Percentiles rank a stretch among this genome's conserved stretches.
phyloP scores from a whole-genome alignment of 2,329 filamentous ascomycete species.

The Myriosclerotinia scirpicola region DNA sequence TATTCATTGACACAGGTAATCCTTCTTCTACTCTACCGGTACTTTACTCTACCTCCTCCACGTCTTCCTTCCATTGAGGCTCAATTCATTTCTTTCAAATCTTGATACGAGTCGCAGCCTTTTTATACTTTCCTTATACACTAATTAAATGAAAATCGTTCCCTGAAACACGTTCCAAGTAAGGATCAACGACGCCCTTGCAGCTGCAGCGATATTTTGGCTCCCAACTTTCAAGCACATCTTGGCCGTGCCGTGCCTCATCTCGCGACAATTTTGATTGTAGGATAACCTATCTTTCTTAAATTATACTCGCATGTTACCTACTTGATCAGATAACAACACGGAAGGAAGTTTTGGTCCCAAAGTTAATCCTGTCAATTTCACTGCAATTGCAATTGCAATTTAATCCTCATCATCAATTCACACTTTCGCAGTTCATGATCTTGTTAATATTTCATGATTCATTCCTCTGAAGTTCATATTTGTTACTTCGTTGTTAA shows the following conservation, averaged over 20 bases:
- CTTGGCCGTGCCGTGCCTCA: slow-evolving; percentile 9
- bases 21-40: no score
- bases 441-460: background rate
- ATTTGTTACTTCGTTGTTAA: slow-evolving; percentile 2
- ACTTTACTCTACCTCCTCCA: background rate
- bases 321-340: slow-evolving; percentile 8
- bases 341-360: background rate
- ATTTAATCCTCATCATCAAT: background rate
- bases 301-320: background rate
- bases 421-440: background rate
- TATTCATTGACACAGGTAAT: no score
- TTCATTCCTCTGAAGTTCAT: background rate
- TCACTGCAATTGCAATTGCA: slow-evolving; percentile 6
- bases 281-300: slow-evolving; percentile 15
- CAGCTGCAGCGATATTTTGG: background rate
- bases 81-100: slow-evolving; percentile 8
- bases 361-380: slow-evolving; percentile 10
- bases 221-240: background rate
- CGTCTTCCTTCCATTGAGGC: background rate
- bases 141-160: slow-evolving; percentile 15
- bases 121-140: background rate
- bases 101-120: slow-evolving; percentile 13
- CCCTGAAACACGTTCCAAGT: slow-evolving; percentile 19
- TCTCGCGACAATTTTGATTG: slow-evolving; percentile 18
- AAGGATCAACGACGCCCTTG: slow-evolving; percentile 23